A percentile compares a stretch with the other conserved stretches of the same genome.
phyloP scores from a whole-genome alignment of 495 filamentous ascomycete genomes.

The Sphaerosporella brunnea region DNA sequence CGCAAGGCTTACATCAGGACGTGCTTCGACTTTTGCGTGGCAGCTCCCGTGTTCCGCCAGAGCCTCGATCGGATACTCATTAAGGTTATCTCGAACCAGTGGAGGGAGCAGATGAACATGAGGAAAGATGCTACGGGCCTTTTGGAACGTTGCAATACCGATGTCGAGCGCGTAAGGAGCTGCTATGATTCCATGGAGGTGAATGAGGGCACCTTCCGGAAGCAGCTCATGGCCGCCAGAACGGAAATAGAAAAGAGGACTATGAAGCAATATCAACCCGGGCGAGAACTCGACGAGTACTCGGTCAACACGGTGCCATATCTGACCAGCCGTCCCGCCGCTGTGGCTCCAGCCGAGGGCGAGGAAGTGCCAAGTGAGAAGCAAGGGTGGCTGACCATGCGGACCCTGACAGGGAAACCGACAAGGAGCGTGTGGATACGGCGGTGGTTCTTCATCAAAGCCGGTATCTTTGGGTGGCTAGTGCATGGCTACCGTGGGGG shows the following conservation, averaged over 20 bases:
- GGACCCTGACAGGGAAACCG: constrained; percentile 71
- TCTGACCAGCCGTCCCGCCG: constrained; percentile 41
- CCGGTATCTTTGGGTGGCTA: constrained; percentile 91
- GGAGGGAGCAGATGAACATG: constrained; percentile 56
- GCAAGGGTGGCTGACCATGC: constrained; percentile 83
- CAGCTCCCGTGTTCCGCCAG: constrained; percentile 63
- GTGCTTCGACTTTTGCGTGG: constrained; percentile 79
- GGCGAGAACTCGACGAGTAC: constrained; percentile 85
- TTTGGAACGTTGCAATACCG: constrained; percentile 45
- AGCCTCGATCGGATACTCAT: constrained; percentile 75
- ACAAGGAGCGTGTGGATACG: constrained; percentile 71
- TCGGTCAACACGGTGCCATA: constrained; percentile 70
- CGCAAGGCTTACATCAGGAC: constrained; percentile 79
- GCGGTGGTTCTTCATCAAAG: constrained; percentile 86
- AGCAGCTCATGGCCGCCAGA: constrained; percentile 60
- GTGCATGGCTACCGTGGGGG: constrained; percentile 68
- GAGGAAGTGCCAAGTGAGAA: constrained; percentile 40
- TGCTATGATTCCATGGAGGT: constrained; percentile 90
- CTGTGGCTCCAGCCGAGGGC: constrained; percentile 10
- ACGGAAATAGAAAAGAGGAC: constrained; percentile 70
- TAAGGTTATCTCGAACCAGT: constrained; percentile 65
- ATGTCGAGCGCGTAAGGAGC: constrained; percentile 77
- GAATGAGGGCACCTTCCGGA: constrained; percentile 56
- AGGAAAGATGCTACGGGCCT: constrained; percentile 39
- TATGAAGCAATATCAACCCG: constrained; percentile 51